Percentiles rank a stretch among this genome's conserved stretches.
Evolutionary conservation across 2,329 filamentous ascomycete species (phyloP).

Genomic region (Venturia asperata): DNA sequence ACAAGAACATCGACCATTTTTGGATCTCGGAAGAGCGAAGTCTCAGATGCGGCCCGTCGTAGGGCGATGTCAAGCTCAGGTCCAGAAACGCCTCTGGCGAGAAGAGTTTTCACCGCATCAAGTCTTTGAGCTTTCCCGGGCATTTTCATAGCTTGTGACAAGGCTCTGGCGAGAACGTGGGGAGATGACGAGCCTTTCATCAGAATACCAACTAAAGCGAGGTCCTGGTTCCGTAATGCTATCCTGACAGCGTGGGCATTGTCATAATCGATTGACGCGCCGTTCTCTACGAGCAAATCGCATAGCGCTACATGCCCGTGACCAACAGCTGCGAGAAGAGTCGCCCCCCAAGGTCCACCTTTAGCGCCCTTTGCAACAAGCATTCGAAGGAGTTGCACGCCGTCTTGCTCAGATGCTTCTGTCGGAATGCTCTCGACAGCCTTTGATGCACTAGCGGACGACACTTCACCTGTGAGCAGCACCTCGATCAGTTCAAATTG

Average conservation of each 20-base stretch:
- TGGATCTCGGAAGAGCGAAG: conserved; percentile 6
- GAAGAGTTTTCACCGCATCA: conserved; percentile 10
- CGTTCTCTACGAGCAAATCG: background rate
- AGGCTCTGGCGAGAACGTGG: conserved; percentile 10
- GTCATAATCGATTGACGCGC: conserved; percentile 8
- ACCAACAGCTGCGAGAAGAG: conserved; percentile 1
- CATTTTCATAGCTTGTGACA: conserved; percentile 12
- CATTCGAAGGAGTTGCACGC: background rate
- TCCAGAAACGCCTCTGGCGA: conserved; percentile 10
- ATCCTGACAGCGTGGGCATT: conserved; percentile 12
- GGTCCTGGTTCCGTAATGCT: conserved; percentile 10
- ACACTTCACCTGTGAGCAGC: background rate
- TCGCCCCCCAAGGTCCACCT: conserved; percentile 9
- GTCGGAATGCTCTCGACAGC: background rate
- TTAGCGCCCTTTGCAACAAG: conserved; percentile 3
- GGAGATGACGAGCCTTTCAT: conserved; percentile 1
- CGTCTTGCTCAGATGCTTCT: conserved; percentile 7
- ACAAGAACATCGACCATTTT: conserved; percentile 1
- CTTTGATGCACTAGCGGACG: background rate
- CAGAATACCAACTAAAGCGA: background rate
- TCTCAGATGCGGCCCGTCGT: conserved; percentile 3
- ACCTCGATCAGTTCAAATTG: background rate
- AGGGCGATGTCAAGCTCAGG: conserved; percentile 7
- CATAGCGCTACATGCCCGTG: background rate
- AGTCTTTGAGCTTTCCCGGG: background rate